These are phyloP conservation scores for Venturia nashicola DNA, from an alignment of 2,329 filamentous ascomycete genomes.

Conservation along the genomic window DNA sequence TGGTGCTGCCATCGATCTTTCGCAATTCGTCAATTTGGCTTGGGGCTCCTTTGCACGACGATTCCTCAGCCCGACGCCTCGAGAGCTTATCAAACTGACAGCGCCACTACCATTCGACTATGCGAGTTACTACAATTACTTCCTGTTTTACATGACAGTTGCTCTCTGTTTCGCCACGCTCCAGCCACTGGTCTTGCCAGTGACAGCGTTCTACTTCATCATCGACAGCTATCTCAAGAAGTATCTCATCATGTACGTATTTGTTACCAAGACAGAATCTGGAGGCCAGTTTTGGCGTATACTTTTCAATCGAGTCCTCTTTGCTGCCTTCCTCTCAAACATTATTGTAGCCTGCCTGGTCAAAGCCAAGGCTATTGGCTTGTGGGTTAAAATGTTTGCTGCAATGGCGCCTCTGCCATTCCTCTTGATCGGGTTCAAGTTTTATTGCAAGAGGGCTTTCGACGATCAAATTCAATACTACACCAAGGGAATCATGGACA, in stretches of 20 bases:
- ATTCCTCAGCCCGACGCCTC: conserved; percentile 76
- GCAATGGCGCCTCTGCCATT: conserved; percentile 64
- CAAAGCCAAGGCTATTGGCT: conserved; percentile 48
- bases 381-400: conserved; percentile 46
- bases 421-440: conserved; percentile 71
- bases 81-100: conserved; percentile 83
- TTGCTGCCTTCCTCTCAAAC: conserved; percentile 68
- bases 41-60: conserved; percentile 76
- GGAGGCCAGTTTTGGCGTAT: conserved; percentile 88
- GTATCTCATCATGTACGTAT: conserved; percentile 63
- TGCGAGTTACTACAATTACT: conserved; percentile 95
- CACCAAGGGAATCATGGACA: conserved; percentile 47
- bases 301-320: conserved; percentile 84
- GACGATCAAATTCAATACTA: conserved; percentile 75
- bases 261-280: conserved; percentile 92
- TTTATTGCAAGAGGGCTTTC: conserved; percentile 65
- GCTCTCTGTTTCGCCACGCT: conserved; percentile 73
- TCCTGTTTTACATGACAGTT: conserved; percentile 86
- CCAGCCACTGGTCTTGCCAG: conserved; percentile 76
- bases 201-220: conserved; percentile 79
- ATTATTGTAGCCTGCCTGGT: conserved; percentile 65
- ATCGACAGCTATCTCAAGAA: conserved; percentile 89
- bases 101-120: conserved; percentile 91
- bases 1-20: conserved; percentile 86
- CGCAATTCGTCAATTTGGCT: conserved; percentile 73